Evolutionary conservation across 768 basidiomycete genomes (phyloP).

Genomic region (Suillus discolor): DNA sequence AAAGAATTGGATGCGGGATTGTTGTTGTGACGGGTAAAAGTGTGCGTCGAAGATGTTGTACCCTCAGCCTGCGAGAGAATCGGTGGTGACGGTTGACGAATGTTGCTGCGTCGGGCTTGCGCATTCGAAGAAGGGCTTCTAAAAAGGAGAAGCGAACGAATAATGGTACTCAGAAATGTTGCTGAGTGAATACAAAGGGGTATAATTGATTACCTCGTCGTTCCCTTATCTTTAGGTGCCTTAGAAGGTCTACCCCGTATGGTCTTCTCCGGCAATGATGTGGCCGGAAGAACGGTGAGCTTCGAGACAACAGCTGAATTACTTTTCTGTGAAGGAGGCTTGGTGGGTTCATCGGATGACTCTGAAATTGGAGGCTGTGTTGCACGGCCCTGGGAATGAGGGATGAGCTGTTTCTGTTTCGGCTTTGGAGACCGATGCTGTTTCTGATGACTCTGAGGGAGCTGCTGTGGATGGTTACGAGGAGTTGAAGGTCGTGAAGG

Average conservation of each 20-base stretch:
- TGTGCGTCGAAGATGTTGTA: constrained; percentile 28
- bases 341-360: constrained; percentile 32
- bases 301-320: constrained; percentile 33
- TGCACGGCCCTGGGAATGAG: constrained; percentile 24
- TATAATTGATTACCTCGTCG: constrained; percentile 38
- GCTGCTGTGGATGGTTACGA: constrained; percentile 37
- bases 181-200: not conserved
- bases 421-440: constrained; percentile 40
- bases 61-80: constrained; percentile 69
- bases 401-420: constrained; percentile 32
- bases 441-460: constrained; percentile 36
- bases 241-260: constrained; percentile 39
- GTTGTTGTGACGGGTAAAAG: constrained; percentile 27
- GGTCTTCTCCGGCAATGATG: constrained; percentile 29
- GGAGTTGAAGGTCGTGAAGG: constrained; percentile 39
- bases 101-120: constrained; percentile 50
- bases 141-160: constrained; percentile 8
- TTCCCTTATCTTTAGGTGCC: constrained; percentile 44
- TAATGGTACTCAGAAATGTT: not conserved
- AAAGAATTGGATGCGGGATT: constrained; percentile 42
- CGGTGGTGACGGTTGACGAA: constrained; percentile 67
- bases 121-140: constrained; percentile 51
- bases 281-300: constrained; percentile 23
- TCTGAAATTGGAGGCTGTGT: constrained; percentile 28
- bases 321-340: constrained; percentile 31